Evolutionary conservation across 106 monocot genomes (phyloP).

Genomic region (Apostasia shenzhenica): DNA sequence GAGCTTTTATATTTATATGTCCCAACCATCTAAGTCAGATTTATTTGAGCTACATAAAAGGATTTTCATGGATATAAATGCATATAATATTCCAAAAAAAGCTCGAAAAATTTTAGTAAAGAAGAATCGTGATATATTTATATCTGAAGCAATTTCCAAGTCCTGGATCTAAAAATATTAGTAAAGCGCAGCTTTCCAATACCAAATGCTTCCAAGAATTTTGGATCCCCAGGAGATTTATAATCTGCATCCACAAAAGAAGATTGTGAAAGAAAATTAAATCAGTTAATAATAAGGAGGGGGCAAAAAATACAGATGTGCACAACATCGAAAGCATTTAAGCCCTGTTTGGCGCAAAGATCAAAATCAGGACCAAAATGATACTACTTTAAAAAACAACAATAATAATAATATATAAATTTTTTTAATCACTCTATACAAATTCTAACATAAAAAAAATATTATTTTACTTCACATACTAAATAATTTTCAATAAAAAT

Average conservation of each 20-base stretch:
- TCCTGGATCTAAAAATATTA: background rate
- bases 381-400: too few relatives aligned
- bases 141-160: background rate
- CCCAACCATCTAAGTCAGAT: too few relatives aligned
- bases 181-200: background rate
- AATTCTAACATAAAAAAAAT: too few relatives aligned
- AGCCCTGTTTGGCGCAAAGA: too few relatives aligned
- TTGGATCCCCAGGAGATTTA: conserved; percentile 60
- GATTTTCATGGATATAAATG: background rate
- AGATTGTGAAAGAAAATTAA: background rate
- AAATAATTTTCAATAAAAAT: too few relatives aligned
- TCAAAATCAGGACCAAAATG: too few relatives aligned
- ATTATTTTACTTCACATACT: too few relatives aligned
- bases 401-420: too few relatives aligned
- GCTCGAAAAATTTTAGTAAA: background rate
- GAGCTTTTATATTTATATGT: too few relatives aligned
- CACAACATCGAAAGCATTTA: background rate
- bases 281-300: background rate
- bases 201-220: conserved; percentile 78
- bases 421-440: too few relatives aligned
- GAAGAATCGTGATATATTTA: background rate
- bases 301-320: background rate
- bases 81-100: too few relatives aligned
- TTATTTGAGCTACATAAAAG: background rate
- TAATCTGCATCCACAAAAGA: conserved; percentile 41